A percentile compares a stretch with the other conserved stretches of the same genome.
Conservation (phyloP, 2,329 filamentous ascomycete genomes). For the Monosporascus sp. region DNA sequence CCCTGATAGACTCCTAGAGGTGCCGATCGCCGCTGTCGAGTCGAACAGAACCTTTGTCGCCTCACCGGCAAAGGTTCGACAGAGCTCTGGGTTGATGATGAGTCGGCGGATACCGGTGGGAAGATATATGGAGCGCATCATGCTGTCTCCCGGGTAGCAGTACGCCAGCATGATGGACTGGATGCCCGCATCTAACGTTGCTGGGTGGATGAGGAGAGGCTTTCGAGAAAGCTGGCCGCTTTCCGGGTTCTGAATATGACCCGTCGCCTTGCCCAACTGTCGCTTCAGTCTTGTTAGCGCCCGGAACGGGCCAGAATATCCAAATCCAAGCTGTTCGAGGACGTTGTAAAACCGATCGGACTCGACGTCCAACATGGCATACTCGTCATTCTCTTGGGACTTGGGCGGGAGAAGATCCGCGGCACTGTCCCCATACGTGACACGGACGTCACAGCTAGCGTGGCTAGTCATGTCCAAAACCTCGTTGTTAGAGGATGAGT, state of each 20-base stretch:
- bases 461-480: constrained; percentile 8
- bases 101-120: constrained; percentile 1
- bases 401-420: no score
- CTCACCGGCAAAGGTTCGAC: not conserved
- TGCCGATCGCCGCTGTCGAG: not conserved
- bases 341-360: constrained; percentile 12
- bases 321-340: constrained; percentile 9
- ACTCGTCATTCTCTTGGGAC: no score
- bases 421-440: no score
- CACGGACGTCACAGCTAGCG: constrained; percentile 1
- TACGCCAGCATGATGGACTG: constrained; percentile 29
- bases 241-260: no score
- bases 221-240: not conserved
- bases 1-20: not conserved
- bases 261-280: constrained; percentile 4
- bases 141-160: constrained; percentile 25
- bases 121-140: no score
- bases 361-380: constrained; percentile 10
- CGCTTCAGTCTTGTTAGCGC: constrained; percentile 6
- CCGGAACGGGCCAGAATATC: constrained; percentile 10
- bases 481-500: constrained; percentile 5
- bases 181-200: constrained; percentile 28
- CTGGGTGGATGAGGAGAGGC: constrained; percentile 27
- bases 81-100: constrained; percentile 2
- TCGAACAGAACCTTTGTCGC: constrained; percentile 2